Conservation (phyloP, 2,329 filamentous ascomycete species). For the Exophiala aquamarina region DNA sequence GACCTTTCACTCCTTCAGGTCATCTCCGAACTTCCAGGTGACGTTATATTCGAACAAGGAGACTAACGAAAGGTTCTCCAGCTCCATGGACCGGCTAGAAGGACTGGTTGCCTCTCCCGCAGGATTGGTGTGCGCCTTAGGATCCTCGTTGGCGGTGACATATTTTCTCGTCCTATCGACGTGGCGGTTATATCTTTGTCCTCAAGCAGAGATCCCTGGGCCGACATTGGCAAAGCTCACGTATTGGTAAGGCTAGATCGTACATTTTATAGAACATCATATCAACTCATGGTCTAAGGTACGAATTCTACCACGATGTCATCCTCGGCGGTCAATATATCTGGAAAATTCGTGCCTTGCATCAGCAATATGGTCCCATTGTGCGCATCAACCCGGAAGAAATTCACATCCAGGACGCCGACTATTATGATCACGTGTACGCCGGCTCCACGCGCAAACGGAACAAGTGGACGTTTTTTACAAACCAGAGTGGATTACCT, state of each 20-base stretch:
- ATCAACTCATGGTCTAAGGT: too few relatives aligned
- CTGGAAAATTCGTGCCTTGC: conserved; percentile 21
- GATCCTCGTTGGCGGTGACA: conserved; percentile 2
- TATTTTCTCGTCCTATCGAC: conserved; percentile 17
- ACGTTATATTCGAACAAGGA: too few relatives aligned
- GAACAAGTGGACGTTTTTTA: conserved; percentile 25
- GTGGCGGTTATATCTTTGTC: conserved; percentile 32
- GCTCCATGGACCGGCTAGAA: background rate
- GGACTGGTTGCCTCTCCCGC: background rate
- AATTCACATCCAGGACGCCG: conserved; percentile 25
- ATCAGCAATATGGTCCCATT: conserved; percentile 27
- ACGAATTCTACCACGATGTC: conserved; percentile 30
- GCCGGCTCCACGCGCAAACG: conserved; percentile 15
- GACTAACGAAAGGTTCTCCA: background rate
- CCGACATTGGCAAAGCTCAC: conserved; percentile 28
- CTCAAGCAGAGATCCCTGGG: conserved; percentile 31
- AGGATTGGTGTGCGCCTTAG: conserved; percentile 1
- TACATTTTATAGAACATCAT: background rate
- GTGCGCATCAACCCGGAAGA: conserved; percentile 29
- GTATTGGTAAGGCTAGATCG: background rate
- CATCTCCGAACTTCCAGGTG: too few relatives aligned
- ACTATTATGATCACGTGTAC: conserved; percentile 26
- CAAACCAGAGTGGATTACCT: conserved; percentile 8
- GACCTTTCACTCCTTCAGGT: too few relatives aligned
- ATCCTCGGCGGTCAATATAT: conserved; percentile 19